Evolutionary conservation across 116 monocot species (phyloP).

Genomic region (Phalaenopsis hybrid): DNA sequence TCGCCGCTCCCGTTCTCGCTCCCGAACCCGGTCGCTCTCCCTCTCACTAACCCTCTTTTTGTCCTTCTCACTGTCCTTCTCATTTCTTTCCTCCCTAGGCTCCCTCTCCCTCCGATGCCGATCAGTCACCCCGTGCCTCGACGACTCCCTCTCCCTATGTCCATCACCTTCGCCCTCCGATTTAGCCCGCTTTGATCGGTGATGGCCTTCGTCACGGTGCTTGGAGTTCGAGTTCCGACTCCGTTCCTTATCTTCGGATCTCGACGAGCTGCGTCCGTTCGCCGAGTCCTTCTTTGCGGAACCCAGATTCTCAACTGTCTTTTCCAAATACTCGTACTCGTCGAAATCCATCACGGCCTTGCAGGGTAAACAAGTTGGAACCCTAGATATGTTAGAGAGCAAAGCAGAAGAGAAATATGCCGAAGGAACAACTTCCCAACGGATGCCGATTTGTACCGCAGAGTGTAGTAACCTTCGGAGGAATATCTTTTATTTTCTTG

Average conservation of each 20-base stretch:
- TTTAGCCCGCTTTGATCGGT: constrained; percentile 28
- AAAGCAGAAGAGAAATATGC: not conserved
- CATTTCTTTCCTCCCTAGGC: constrained; percentile 24
- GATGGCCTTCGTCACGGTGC: constrained; percentile 23
- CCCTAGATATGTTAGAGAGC: not conserved
- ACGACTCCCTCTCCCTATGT: constrained; percentile 20
- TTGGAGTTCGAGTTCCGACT: constrained; percentile 46
- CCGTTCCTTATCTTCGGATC: constrained; percentile 34
- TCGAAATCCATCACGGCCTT: constrained; percentile 69
- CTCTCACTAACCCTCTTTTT: constrained; percentile 32
- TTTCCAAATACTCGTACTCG: constrained; percentile 95
- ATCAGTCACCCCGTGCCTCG: constrained; percentile 26
- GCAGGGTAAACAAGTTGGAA: not conserved
- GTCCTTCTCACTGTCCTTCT: constrained; percentile 25
- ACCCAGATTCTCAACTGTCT: constrained; percentile 63
- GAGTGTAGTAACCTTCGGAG: no score
- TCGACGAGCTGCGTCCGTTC: constrained; percentile 15
- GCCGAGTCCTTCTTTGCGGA: constrained; percentile 19
- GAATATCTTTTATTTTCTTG: no score
- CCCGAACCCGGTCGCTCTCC: constrained; percentile 23
- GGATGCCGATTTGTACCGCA: no score
- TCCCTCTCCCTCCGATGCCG: constrained; percentile 39
- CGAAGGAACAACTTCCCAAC: no score
- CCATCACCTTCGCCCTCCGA: constrained; percentile 24
- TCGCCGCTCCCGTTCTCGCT: constrained; percentile 24